phyloP scores from a whole-genome alignment of 257 asterid species.

The Rauvolfia tetraphylla region DNA sequence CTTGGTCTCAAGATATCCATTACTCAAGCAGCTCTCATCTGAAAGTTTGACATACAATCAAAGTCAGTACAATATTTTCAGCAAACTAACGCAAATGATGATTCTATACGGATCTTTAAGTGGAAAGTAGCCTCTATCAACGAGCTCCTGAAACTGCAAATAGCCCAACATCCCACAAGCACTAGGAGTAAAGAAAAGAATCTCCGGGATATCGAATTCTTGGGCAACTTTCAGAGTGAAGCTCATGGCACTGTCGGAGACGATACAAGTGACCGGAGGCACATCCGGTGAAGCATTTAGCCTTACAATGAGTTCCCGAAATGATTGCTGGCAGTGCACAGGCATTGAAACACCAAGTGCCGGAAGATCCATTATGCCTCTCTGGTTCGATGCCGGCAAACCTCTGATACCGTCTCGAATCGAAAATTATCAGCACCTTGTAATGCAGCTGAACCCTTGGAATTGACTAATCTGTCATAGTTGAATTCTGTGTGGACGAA shows the following conservation, averaged over 20 bases:
- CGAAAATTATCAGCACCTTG: slow-evolving; percentile 6
- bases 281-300: slow-evolving; percentile 13
- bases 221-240: slow-evolving; percentile 27
- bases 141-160: slow-evolving; percentile 24
- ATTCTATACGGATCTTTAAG: slow-evolving; percentile 16
- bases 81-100: neutral
- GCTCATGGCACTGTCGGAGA: slow-evolving; percentile 30
- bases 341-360: slow-evolving; percentile 24
- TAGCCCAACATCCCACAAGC: slow-evolving; percentile 32
- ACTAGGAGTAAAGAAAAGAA: slow-evolving; percentile 25
- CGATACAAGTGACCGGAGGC: slow-evolving; percentile 22
- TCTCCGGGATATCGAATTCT: slow-evolving; percentile 23
- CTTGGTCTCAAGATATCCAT: slow-evolving; percentile 41
- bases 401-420: slow-evolving; percentile 27
- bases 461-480: slow-evolving; percentile 4
- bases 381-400: slow-evolving; percentile 17
- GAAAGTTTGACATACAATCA: neutral
- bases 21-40: slow-evolving; percentile 40
- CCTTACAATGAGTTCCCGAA: slow-evolving; percentile 14
- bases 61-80: too few species aligned
- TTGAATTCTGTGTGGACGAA: slow-evolving; percentile 30
- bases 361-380: slow-evolving; percentile 27
- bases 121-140: slow-evolving; percentile 26
- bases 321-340: slow-evolving; percentile 20
- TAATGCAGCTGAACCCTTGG: neutral